Conservation (phyloP, 768 basidiomycete species). For the Amanita fuliginea region DNA sequence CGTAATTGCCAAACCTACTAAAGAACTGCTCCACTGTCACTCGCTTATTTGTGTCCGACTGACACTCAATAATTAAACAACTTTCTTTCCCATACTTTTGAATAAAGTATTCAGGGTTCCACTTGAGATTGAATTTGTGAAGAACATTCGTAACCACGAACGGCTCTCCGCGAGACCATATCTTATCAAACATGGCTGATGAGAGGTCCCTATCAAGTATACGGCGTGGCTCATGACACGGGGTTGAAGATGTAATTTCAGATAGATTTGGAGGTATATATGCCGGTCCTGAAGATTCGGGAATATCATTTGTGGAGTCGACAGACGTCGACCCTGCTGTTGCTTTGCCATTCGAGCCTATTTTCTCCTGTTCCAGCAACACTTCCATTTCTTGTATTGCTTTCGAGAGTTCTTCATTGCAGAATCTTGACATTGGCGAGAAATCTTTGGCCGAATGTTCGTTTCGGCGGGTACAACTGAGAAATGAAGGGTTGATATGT, state of each 20-base stretch:
- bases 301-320: not conserved
- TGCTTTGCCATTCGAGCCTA: not conserved
- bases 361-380: constrained; percentile 22
- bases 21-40: constrained; percentile 77
- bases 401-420: constrained; percentile 45
- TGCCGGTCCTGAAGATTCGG: constrained; percentile 5
- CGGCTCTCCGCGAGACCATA: constrained; percentile 72
- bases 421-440: constrained; percentile 74
- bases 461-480: constrained; percentile 58
- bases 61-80: constrained; percentile 75
- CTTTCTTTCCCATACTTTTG: constrained; percentile 49
- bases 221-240: constrained; percentile 32
- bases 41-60: constrained; percentile 52
- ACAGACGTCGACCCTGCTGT: not conserved
- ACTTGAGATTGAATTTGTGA: constrained; percentile 51
- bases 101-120: constrained; percentile 80
- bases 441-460: constrained; percentile 63
- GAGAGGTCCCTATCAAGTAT: constrained; percentile 40
- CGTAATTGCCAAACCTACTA: constrained; percentile 56
- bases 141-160: constrained; percentile 64
- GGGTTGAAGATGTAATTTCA: constrained; percentile 20
- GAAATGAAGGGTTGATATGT: constrained; percentile 62
- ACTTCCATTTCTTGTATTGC: constrained; percentile 63
- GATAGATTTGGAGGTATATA: constrained; percentile 18
- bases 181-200: constrained; percentile 45